Base-by-base conservation (phyloP, 179 eudicot species). In the Pouteria campechiana region DNA sequence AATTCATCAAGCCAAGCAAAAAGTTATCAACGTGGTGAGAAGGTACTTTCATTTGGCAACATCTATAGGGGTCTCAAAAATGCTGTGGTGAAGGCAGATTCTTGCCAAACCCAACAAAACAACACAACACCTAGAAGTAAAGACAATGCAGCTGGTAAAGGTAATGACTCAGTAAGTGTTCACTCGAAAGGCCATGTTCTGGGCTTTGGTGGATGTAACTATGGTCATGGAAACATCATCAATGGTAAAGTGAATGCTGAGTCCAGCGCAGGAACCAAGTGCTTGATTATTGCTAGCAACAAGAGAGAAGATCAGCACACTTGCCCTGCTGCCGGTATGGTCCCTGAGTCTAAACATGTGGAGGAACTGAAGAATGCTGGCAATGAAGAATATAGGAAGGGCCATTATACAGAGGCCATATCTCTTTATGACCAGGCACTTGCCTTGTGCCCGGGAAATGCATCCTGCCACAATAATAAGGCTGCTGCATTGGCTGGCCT, bases 401-500 rank as follows among this genome's bases (percentile, higher is more conserved):
- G 94, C 2, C 75, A 65, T 37, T 88, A 72, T 46, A 78, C 78
- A 21, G 87, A 83, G 56, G 94, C 97, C 0, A 58, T 88, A 46
- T 81, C 63, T 15, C 54, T 88, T 37, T 88, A 87, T 17, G 64
- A 71, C 29, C 64, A 66, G 43, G 97, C 97, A 4, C 73, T 88
- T 37, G 63, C 64, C 30, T 45, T 75, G 29, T 81, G 80, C 52
- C 75, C 94, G 0, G 59, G 44, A 3, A 65, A 63, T 41, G 94
- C 94, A 25, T 64, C 80, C 5, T 84, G 70, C 40, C 44, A 89
- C 41, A 70, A 85, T 55, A 80, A 88, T 48, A 77, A 76, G 41
- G 72, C 85, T 29, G 97, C 94, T 3, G 92, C 92, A 41, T 63
- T 88, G 57, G 70, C 81, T 3, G 75, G 92, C 6, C 63, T 84